phyloP scores from a whole-genome alignment of 495 filamentous ascomycete species.

The Penicillium silybi region DNA sequence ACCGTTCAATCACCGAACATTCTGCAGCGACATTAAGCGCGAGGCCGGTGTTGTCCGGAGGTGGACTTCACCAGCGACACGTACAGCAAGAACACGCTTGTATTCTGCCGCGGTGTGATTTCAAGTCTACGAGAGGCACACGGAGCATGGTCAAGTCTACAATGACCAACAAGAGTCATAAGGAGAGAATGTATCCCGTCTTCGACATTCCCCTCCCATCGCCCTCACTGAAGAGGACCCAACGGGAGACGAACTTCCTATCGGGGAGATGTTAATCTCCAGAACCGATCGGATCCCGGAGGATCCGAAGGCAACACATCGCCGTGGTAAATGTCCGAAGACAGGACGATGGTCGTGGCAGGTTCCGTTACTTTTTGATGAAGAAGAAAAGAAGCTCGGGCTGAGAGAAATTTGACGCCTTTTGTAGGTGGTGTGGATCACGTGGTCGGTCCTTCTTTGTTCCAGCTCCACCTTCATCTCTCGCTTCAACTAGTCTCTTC shows the following conservation, averaged over 20 bases:
- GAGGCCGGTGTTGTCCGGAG: background rate
- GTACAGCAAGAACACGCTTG: background rate
- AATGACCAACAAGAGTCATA: background rate
- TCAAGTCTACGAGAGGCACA: background rate
- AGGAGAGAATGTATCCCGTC: conserved; percentile 53
- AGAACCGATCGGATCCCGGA: conserved; percentile 47
- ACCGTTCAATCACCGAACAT: background rate
- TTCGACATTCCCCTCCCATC: conserved; percentile 64
- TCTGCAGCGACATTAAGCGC: background rate
- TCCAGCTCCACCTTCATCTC: conserved; percentile 1
- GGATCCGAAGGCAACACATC: conserved; percentile 59
- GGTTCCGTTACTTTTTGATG: conserved; percentile 60
- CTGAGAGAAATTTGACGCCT: conserved; percentile 16
- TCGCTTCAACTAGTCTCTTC: background rate
- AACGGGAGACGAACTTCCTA: conserved; percentile 63
- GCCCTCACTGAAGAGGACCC: conserved; percentile 62
- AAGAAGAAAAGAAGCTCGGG: conserved; percentile 40
- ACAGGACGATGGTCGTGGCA: conserved; percentile 63
- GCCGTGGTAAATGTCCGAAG: conserved; percentile 42
- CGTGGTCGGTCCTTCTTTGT: conserved; percentile 26
- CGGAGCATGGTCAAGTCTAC: background rate
- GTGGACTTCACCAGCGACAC: background rate
- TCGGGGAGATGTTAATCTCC: conserved; percentile 56
- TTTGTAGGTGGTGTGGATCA: conserved; percentile 30
- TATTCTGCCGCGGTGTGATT: background rate